A percentile compares a stretch with the other conserved stretches of the same genome.
phyloP scores from a whole-genome alignment of 2,329 filamentous ascomycete species.

The Hawksworthiomyces lignivorus region DNA sequence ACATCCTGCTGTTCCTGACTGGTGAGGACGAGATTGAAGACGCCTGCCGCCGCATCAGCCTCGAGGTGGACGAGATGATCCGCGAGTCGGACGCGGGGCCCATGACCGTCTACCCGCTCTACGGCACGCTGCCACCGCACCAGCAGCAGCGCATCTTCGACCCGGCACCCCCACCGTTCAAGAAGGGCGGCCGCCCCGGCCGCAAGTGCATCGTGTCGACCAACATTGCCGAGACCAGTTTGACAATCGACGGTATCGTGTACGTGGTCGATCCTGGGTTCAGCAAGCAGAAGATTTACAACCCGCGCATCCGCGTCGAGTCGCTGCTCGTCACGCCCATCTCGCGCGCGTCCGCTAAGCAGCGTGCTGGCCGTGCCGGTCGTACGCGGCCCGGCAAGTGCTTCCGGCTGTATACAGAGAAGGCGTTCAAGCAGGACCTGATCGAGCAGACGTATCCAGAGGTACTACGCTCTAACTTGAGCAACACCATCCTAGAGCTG shows the following conservation, averaged over 20 bases:
- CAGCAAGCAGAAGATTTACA: constrained; percentile 99
- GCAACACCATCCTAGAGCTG: constrained; percentile 89
- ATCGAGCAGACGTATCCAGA: constrained; percentile 97
- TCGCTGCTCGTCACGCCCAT: constrained; percentile 96
- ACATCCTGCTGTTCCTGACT: constrained; percentile 89
- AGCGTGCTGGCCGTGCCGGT: constrained; percentile 96
- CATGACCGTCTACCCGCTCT: constrained; percentile 83
- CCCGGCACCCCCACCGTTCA: constrained; percentile 66
- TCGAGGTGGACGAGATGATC: constrained; percentile 87
- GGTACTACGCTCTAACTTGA: constrained; percentile 86
- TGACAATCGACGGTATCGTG: constrained; percentile 98
- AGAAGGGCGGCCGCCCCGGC: constrained; percentile 74
- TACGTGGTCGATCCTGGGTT: constrained; percentile 99
- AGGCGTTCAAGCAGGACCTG: constrained; percentile 93
- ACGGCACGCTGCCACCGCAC: constrained; percentile 83
- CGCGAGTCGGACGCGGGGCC: constrained; percentile 88
- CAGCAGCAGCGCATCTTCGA: constrained; percentile 97
- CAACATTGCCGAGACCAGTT: constrained; percentile 94
- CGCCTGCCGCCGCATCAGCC: constrained; percentile 79
- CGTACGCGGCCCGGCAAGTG: constrained; percentile 98
- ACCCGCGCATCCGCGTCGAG: constrained; percentile 91
- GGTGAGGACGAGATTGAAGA: constrained; percentile 99
- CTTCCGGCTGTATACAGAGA: constrained; percentile 92
- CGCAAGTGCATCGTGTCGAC: constrained; percentile 91
- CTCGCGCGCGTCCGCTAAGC: constrained; percentile 93